phyloP scores from a whole-genome alignment of 2,329 filamentous ascomycete genomes.

The Pseudomassariella vexata region DNA sequence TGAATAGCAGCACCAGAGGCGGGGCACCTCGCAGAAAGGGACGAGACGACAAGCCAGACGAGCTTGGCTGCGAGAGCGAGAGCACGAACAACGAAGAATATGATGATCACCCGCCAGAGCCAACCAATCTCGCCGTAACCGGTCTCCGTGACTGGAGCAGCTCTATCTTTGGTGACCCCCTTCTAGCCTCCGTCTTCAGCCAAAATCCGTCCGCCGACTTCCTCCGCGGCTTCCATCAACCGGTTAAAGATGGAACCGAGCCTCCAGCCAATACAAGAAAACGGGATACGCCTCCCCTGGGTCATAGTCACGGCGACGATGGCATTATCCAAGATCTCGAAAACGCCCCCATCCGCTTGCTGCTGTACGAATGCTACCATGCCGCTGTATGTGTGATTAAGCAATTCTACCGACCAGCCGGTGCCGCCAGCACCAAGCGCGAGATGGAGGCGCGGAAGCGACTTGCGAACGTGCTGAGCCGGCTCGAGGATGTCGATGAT shows the following conservation, averaged over 20 bases:
- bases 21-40: no score
- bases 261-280: background rate
- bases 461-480: slow-evolving; percentile 39
- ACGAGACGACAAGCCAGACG: no score
- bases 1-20: no score
- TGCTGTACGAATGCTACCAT: slow-evolving; percentile 56
- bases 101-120: background rate
- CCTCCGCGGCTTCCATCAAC: slow-evolving; percentile 37
- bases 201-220: slow-evolving; percentile 37
- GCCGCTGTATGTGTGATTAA: slow-evolving; percentile 44
- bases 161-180: slow-evolving; percentile 54
- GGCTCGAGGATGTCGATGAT: slow-evolving; percentile 36
- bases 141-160: slow-evolving; percentile 55
- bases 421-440: slow-evolving; percentile 36
- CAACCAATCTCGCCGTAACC: slow-evolving; percentile 29
- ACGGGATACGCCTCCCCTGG: background rate
- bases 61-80: no score
- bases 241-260: background rate
- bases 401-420: slow-evolving; percentile 48
- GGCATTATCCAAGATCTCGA: slow-evolving; percentile 35
- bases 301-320: slow-evolving; percentile 8
- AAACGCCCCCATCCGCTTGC: slow-evolving; percentile 38
- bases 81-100: no score
- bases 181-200: slow-evolving; percentile 45
- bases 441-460: slow-evolving; percentile 49